phyloP scores from a whole-genome alignment of 2,329 filamentous ascomycete genomes.

The Sporothrix dimorphospora region DNA sequence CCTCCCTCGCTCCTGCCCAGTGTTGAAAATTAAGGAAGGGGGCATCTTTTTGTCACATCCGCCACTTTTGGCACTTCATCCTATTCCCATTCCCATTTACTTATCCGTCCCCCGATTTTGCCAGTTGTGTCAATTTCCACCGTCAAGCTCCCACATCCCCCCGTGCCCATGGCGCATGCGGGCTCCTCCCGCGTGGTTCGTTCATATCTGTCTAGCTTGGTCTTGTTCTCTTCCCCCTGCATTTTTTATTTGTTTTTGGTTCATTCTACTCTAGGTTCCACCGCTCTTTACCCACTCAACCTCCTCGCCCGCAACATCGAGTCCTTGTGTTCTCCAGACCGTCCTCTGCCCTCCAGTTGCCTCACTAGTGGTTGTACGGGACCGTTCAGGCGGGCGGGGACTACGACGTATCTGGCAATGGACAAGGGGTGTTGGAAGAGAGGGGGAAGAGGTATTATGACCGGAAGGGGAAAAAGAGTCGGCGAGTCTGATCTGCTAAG shows the following conservation, averaged over 20 bases:
- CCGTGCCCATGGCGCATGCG: background rate
- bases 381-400: background rate
- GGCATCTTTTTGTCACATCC: background rate
- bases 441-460: too few species aligned
- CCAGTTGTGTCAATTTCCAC: slow-evolving; percentile 7
- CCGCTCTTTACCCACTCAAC: background rate
- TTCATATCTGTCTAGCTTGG: background rate
- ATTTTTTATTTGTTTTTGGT: background rate
- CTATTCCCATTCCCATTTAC: background rate
- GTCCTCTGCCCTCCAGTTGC: background rate
- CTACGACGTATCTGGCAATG: background rate
- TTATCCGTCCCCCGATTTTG: background rate
- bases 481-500: background rate
- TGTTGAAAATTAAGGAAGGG: background rate
- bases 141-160: background rate
- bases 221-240: background rate
- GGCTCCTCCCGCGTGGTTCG: background rate
- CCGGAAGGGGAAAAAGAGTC: background rate
- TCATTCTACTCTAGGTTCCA: background rate
- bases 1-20: background rate
- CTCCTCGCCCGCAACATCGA: background rate
- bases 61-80: background rate
- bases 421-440: background rate
- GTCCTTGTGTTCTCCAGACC: background rate
- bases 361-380: background rate